phyloP scores from a whole-genome alignment of 441 rosid genomes.

The Theobroma grandiflorum region DNA sequence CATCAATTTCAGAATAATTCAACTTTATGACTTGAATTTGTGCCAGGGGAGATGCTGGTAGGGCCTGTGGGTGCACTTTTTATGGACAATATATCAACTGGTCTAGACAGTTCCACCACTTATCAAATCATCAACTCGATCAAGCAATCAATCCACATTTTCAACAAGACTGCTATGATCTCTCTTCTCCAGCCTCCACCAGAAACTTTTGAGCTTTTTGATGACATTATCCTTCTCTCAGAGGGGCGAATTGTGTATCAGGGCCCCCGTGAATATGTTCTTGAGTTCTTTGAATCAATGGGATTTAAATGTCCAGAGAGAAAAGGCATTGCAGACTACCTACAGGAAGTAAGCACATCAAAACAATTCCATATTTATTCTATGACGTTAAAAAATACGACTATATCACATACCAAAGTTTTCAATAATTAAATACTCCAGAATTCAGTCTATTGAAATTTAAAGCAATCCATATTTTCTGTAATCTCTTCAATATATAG shows the following conservation, averaged over 20 bases:
- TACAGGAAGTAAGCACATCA: slow-evolving; percentile 60
- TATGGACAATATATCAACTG: slow-evolving; percentile 67
- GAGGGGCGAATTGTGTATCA: slow-evolving; percentile 73
- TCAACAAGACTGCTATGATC: slow-evolving; percentile 65
- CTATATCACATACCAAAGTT: neutral
- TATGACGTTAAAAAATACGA: neutral
- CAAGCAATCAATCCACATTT: slow-evolving; percentile 61
- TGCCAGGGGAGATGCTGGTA: slow-evolving; percentile 68
- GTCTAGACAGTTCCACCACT: slow-evolving; percentile 70
- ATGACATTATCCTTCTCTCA: slow-evolving; percentile 67
- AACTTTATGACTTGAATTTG: neutral
- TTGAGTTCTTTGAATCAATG: slow-evolving; percentile 59
- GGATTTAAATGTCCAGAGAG: slow-evolving; percentile 75
- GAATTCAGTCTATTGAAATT: neutral
- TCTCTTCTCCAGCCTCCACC: slow-evolving; percentile 85
- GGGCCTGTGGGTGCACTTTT: slow-evolving; percentile 64
- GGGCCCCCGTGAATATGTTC: slow-evolving; percentile 69
- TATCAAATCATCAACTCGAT: slow-evolving; percentile 63
- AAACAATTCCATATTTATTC: neutral
- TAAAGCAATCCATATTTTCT: slow-evolving; percentile 2
- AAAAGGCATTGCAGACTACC: slow-evolving; percentile 74
- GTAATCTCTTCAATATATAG: slow-evolving; percentile 33
- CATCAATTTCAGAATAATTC: slow-evolving; percentile 2
- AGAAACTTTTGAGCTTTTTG: slow-evolving; percentile 74
- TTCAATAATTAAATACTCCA: neutral